A percentile compares a stretch with the other conserved stretches of the same genome.
phyloP scores from a whole-genome alignment of 352 stramenopile species.

The Pythium graminicola region DNA sequence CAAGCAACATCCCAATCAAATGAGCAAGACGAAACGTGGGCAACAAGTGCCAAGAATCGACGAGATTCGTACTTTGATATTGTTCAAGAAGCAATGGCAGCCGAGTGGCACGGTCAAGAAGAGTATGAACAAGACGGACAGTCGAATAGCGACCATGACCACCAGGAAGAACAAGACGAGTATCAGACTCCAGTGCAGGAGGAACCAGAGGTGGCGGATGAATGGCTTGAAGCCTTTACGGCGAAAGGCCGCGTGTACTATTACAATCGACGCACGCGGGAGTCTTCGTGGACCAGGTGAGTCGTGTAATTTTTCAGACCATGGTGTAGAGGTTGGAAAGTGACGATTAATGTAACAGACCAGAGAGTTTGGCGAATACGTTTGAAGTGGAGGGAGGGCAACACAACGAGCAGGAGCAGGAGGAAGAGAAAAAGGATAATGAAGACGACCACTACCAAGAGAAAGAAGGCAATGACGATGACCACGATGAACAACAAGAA shows the following conservation, averaged over 20 bases:
- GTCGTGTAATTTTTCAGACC: no score
- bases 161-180: constrained; percentile 5
- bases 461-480: not conserved
- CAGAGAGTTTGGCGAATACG: not conserved
- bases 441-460: not conserved
- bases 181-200: not conserved
- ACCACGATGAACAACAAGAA: not conserved
- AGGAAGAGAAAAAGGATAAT: not conserved
- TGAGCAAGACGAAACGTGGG: not conserved
- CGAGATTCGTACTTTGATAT: constrained; percentile 37
- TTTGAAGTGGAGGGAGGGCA: not conserved
- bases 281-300: constrained; percentile 82
- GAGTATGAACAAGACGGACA: constrained; percentile 5
- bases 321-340: no score
- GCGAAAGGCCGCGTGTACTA: constrained; percentile 84
- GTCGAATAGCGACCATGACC: not conserved
- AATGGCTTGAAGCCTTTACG: constrained; percentile 82
- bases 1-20: constrained; percentile 14
- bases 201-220: constrained; percentile 19
- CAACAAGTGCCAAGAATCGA: not conserved
- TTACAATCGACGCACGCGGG: constrained; percentile 79
- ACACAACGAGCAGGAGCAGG: constrained; percentile 1
- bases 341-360: no score
- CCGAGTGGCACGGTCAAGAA: constrained; percentile 5
- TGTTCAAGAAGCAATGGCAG: constrained; percentile 36